These are phyloP conservation scores for Flaveria ramosissima DNA, from an alignment of 129 eudicot genomes.

Conservation along the genomic window DNA sequence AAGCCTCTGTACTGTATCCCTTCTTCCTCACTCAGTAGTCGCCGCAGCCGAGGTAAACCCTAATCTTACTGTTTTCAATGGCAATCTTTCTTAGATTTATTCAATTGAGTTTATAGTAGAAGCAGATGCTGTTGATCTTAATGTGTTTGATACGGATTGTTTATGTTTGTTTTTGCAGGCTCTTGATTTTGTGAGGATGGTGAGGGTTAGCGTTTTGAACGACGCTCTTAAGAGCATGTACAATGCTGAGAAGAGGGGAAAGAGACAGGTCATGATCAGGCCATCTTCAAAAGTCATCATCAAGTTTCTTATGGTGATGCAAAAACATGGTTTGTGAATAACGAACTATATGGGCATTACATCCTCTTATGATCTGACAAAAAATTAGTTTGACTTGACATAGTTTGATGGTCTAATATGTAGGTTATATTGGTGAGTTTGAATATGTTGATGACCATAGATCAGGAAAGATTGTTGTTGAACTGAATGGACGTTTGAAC, in stretches of 20 bases:
- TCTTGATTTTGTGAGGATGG: conserved; percentile 45
- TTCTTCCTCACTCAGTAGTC: conserved; percentile 32
- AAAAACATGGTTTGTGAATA: conserved; percentile 57
- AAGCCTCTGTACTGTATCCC: conserved; percentile 18
- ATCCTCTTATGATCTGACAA: too few species aligned
- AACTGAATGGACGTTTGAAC: conserved; percentile 70
- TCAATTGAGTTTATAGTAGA: background rate
- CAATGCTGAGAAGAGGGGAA: conserved; percentile 79
- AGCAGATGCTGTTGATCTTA: background rate
- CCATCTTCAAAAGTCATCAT: conserved; percentile 77
- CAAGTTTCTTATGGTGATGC: conserved; percentile 74
- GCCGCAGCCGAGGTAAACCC: conserved; percentile 39
- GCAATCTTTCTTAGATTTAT: background rate
- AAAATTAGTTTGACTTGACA: background rate
- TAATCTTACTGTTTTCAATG: background rate
- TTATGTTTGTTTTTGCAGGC: conserved; percentile 15
- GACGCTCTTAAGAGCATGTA: conserved; percentile 83
- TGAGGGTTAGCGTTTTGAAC: conserved; percentile 68
- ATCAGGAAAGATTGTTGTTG: conserved; percentile 75
- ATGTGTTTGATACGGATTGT: background rate
- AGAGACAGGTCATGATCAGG: conserved; percentile 76
- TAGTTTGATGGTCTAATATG: background rate
- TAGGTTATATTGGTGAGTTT: conserved; percentile 74
- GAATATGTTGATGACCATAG: conserved; percentile 81
- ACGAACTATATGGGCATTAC: background rate